A percentile compares a stretch with the other conserved stretches of the same genome.
phyloP scores from a whole-genome alignment of 257 asterid genomes.

The Sherardia arvensis region DNA sequence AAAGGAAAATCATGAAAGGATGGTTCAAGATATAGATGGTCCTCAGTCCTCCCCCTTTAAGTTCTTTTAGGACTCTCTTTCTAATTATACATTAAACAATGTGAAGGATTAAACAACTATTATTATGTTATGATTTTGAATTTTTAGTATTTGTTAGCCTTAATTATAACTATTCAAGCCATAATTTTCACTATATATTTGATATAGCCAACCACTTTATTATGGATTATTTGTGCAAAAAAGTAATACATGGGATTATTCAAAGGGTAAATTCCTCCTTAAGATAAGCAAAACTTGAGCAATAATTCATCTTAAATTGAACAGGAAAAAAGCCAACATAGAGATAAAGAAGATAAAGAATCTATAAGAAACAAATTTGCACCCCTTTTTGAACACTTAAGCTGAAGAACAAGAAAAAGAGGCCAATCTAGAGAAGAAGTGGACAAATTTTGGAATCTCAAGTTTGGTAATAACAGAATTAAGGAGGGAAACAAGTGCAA shows the following conservation, averaged over 20 bases:
- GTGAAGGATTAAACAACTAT: not conserved
- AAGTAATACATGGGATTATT: no score
- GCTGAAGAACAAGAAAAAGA: conserved; percentile 5
- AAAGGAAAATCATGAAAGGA: conserved; percentile 21
- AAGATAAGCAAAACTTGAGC: no score
- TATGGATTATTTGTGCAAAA: no score
- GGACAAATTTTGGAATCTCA: conserved; percentile 15
- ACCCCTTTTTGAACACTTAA: conserved; percentile 8
- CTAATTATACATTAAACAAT: not conserved
- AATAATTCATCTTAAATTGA: not conserved
- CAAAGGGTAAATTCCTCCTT: no score
- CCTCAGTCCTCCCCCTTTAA: not conserved
- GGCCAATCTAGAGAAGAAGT: not conserved
- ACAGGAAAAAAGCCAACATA: not conserved
- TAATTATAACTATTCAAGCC: no score
- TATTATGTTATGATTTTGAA: no score
- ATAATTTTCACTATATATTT: no score
- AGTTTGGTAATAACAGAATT: conserved; percentile 1
- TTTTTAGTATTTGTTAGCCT: no score
- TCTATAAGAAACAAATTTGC: conserved; percentile 15
- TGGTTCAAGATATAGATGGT: not conserved
- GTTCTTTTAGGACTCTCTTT: not conserved
- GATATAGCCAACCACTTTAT: no score
- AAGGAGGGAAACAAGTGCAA: not conserved
- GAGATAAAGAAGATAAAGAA: conserved; percentile 6